phyloP scores from a whole-genome alignment of 176 grass and related monocot species.

The Carex myosuroides region DNA sequence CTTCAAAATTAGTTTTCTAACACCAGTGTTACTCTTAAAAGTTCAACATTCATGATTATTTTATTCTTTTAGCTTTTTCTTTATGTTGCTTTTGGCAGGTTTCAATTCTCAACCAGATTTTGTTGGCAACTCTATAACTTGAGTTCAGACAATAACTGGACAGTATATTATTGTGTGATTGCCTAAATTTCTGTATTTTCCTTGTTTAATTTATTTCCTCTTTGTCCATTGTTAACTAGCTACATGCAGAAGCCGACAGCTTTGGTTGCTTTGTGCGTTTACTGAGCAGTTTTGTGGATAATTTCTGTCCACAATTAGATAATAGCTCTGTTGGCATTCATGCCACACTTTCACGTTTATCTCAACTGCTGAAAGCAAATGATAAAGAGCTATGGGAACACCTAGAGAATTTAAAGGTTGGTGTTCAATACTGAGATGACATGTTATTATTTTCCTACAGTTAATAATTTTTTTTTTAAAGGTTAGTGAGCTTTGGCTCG shows the following conservation, averaged over 20 bases:
- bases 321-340: constrained; percentile 71
- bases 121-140: neutral
- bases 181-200: constrained; percentile 13
- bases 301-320: constrained; percentile 90
- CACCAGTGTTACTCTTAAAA: neutral
- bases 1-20: neutral
- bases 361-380: constrained; percentile 81
- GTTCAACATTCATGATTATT: neutral
- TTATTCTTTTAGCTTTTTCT: neutral
- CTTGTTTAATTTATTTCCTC: neutral
- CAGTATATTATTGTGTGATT: neutral
- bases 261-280: constrained; percentile 78
- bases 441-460: neutral
- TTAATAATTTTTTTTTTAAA: too few relatives aligned
- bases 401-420: constrained; percentile 40
- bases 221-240: constrained; percentile 8
- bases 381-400: constrained; percentile 94
- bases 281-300: constrained; percentile 71
- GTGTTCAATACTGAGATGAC: neutral
- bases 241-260: constrained; percentile 76
- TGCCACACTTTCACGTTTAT: constrained; percentile 55
- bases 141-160: neutral
- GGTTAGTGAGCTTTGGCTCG: too few relatives aligned
- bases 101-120: neutral
- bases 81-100: neutral